Evolutionary conservation across 1,139 yeast genomes (phyloP).

Genomic region (Magnusiomyces clavatus): DNA sequence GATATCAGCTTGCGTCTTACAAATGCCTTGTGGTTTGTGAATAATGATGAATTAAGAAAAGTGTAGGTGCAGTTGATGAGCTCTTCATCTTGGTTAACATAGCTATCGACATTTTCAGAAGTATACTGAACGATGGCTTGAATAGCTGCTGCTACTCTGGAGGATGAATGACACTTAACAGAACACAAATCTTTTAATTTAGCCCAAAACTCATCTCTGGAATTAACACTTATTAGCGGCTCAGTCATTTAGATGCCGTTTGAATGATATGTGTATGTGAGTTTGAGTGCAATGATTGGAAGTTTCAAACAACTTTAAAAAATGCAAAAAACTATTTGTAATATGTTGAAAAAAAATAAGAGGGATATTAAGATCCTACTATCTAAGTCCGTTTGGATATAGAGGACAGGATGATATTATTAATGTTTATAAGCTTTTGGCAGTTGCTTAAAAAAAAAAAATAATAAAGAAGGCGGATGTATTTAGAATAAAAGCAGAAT

Average conservation of each 20-base stretch:
- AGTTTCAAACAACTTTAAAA: no score
- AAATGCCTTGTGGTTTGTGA: constrained; percentile 26
- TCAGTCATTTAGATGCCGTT: no score
- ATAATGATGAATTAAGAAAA: constrained; percentile 27
- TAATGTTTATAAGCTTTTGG: not conserved
- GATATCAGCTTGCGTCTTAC: constrained; percentile 29
- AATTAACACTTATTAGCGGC: not conserved
- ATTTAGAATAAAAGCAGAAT: no score
- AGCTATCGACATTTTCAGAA: constrained; percentile 26
- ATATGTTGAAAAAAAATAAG: not conserved
- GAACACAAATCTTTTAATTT: constrained; percentile 24
- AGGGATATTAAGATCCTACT: no score
- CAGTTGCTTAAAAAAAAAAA: no score
- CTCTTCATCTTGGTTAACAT: constrained; percentile 27
- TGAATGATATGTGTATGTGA: no score
- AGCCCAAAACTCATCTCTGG: constrained; percentile 1
- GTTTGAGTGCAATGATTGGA: no score
- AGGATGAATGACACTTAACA: constrained; percentile 24
- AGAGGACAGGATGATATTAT: not conserved
- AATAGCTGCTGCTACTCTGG: constrained; percentile 23
- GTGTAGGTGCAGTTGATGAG: constrained; percentile 27
- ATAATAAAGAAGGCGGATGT: no score
- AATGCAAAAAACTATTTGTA: not conserved
- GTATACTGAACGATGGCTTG: constrained; percentile 26
- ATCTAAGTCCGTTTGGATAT: no score